phyloP scores from a whole-genome alignment of 345 rosid species.

The Limnanthes douglasii region DNA sequence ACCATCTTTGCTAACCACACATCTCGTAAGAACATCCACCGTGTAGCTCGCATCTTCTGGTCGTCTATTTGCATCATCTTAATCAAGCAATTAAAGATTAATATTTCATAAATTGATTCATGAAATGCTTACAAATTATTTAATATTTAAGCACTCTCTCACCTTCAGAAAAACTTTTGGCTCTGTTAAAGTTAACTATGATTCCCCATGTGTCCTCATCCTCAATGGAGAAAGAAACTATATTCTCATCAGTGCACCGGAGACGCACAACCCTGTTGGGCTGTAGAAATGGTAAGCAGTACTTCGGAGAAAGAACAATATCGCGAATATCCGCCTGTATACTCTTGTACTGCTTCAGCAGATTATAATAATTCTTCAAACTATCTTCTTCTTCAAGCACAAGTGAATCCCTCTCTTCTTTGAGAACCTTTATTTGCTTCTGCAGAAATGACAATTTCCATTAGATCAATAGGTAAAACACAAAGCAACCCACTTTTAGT shows the following conservation, averaged over 20 bases:
- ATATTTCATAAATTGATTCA: conserved; percentile 1
- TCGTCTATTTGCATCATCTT: conserved; percentile 60
- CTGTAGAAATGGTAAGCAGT: conserved; percentile 77
- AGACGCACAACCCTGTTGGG: conserved; percentile 67
- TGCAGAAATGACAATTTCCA: conserved; percentile 19
- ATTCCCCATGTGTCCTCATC: conserved; percentile 82
- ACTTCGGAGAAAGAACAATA: conserved; percentile 63
- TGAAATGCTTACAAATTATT: background rate
- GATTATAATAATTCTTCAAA: conserved; percentile 60
- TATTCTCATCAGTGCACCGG: conserved; percentile 37
- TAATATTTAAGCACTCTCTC: too few species aligned
- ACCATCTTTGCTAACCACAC: conserved; percentile 50
- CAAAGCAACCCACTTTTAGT: background rate
- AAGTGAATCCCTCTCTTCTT: conserved; percentile 83
- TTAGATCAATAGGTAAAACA: conserved; percentile 5
- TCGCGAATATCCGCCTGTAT: conserved; percentile 69
- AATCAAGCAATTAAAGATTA: conserved; percentile 8
- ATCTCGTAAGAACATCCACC: conserved; percentile 77
- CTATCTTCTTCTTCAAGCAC: conserved; percentile 89
- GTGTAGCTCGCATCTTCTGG: conserved; percentile 68
- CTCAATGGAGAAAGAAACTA: conserved; percentile 48
- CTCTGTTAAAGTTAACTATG: conserved; percentile 54
- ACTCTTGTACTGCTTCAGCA: conserved; percentile 55
- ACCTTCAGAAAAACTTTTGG: conserved; percentile 57
- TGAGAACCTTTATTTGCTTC: conserved; percentile 64